Evolutionary conservation across 257 asterid species (phyloP).

Genomic region (Catharanthus roseus): DNA sequence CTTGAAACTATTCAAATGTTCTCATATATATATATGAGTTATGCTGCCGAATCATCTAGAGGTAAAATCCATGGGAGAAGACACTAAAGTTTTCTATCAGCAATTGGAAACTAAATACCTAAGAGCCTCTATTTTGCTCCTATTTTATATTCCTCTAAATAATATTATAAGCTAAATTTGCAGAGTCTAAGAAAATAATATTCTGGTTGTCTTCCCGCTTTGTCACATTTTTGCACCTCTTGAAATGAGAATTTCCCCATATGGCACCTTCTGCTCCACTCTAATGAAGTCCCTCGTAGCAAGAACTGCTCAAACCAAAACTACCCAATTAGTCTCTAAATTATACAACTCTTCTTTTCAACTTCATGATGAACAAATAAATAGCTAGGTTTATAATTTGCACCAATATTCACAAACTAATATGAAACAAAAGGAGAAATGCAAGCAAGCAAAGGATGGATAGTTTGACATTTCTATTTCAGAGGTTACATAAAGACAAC

Average conservation of each 20-base stretch:
- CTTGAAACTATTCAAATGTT: too few relatives aligned
- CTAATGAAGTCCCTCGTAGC: conserved; percentile 56
- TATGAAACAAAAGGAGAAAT: not conserved
- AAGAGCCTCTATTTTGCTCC: not conserved
- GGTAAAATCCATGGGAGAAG: not conserved
- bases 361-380: not conserved
- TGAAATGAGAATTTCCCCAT: conserved; percentile 74
- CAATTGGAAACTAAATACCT: not conserved
- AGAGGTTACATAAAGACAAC: conserved; percentile 4
- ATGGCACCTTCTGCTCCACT: conserved; percentile 59
- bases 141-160: not conserved
- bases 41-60: not conserved
- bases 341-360: not conserved
- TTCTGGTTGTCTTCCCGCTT: not conserved
- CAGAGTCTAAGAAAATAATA: not conserved
- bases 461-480: not conserved
- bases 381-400: not conserved
- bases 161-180: not conserved
- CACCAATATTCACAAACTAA: not conserved
- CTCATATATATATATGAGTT: too few relatives aligned
- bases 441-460: not conserved
- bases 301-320: conserved; percentile 48
- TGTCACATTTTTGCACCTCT: conserved; percentile 74
- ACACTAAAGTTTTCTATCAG: not conserved
- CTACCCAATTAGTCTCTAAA: not conserved